A percentile compares a stretch with the other conserved stretches of the same genome.
phyloP scores from a whole-genome alignment of 257 asterid species.

The Prunella vulgaris region DNA sequence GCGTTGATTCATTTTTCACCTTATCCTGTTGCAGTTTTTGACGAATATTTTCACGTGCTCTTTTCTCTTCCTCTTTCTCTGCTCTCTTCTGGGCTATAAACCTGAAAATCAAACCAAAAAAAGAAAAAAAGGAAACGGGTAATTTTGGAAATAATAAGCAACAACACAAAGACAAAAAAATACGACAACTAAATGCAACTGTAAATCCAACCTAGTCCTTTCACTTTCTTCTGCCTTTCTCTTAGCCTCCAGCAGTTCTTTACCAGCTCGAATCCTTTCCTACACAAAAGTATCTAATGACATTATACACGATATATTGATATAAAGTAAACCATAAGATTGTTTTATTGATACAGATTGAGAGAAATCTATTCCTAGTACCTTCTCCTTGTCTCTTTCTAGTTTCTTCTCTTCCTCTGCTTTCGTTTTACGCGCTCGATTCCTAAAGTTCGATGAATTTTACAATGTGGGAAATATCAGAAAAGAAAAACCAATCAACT shows the following conservation, averaged over 20 bases:
- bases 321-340: neutral
- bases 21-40: conserved; percentile 72
- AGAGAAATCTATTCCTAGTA: conserved; percentile 6
- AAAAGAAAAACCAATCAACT: neutral
- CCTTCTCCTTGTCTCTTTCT: conserved; percentile 67
- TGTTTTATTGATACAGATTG: neutral
- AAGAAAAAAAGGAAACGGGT: conserved; percentile 15
- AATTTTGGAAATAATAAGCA: neutral
- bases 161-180: neutral
- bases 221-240: conserved; percentile 57
- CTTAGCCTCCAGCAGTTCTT: conserved; percentile 45
- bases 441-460: conserved; percentile 33
- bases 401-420: conserved; percentile 47
- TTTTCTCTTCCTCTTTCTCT: conserved; percentile 61
- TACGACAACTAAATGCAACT: neutral
- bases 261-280: conserved; percentile 61
- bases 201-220: conserved; percentile 47
- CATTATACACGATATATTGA: neutral
- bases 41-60: conserved; percentile 57
- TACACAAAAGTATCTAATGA: conserved; percentile 19
- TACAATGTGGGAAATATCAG: conserved; percentile 21
- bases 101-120: conserved; percentile 31
- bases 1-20: conserved; percentile 31
- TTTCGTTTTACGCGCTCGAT: conserved; percentile 34
- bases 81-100: conserved; percentile 41